Evolutionary conservation across 768 basidiomycete genomes (phyloP).

Genomic region (Trametes sanguinea): DNA sequence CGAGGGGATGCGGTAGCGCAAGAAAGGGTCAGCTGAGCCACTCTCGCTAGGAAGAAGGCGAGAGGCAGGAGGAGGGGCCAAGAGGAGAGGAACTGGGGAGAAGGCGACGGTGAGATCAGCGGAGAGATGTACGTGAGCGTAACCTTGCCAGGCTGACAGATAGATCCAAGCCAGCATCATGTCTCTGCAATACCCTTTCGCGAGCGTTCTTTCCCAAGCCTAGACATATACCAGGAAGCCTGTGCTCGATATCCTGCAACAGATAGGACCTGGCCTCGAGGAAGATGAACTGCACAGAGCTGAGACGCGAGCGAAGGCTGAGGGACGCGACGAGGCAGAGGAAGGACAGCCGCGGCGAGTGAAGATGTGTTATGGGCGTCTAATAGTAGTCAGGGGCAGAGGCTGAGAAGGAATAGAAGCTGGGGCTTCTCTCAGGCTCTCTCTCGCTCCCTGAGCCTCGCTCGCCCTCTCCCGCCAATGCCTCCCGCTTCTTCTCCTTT

Average conservation of each 20-base stretch:
- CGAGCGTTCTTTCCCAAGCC: too few species aligned
- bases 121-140: background rate
- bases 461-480: background rate
- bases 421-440: constrained; percentile 3
- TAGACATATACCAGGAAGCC: too few species aligned
- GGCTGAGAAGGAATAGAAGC: background rate
- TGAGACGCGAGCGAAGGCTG: too few species aligned
- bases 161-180: background rate
- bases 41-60: background rate
- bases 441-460: background rate
- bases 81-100: background rate
- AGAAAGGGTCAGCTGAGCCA: background rate
- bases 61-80: background rate
- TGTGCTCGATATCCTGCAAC: too few species aligned
- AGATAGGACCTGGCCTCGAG: too few species aligned
- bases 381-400: background rate
- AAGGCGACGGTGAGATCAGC: constrained; percentile 3
- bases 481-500: background rate
- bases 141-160: background rate
- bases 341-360: background rate
- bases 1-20: background rate
- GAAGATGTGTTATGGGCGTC: constrained; percentile 1
- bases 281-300: too few species aligned
- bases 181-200: too few species aligned
- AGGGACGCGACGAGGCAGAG: too few species aligned